A percentile compares a stretch with the other conserved stretches of the same genome.
These are phyloP conservation scores for Pseudocercospora macadamiae DNA, from an alignment of 2,329 filamentous ascomycete species.

Conservation along the genomic window DNA sequence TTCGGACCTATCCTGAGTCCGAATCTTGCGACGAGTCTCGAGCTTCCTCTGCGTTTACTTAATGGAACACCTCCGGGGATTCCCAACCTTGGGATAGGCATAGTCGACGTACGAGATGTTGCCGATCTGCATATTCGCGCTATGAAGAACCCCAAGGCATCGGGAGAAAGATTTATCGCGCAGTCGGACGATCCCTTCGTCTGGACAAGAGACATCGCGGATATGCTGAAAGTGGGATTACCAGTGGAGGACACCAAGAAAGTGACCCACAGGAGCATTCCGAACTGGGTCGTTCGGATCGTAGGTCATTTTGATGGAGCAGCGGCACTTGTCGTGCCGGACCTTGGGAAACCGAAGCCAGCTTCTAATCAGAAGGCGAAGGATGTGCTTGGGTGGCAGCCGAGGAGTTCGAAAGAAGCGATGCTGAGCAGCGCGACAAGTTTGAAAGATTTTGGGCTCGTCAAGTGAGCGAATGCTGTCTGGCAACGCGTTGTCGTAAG, in stretches of 20 bases:
- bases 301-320: slow-evolving; percentile 24
- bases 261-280: slow-evolving; percentile 24
- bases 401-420: slow-evolving; percentile 29
- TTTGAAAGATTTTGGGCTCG: slow-evolving; percentile 26
- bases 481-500: not conserved
- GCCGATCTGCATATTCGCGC: slow-evolving; percentile 37
- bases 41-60: slow-evolving; percentile 33
- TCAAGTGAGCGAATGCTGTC: slow-evolving; percentile 12
- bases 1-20: slow-evolving; percentile 37
- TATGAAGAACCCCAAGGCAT: slow-evolving; percentile 33
- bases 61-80: slow-evolving; percentile 36
- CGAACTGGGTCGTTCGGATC: slow-evolving; percentile 29
- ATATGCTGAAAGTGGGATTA: slow-evolving; percentile 29
- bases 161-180: slow-evolving; percentile 33
- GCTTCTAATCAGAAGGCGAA: slow-evolving; percentile 34
- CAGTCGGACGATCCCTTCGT: slow-evolving; percentile 19
- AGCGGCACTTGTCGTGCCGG: slow-evolving; percentile 26
- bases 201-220: slow-evolving; percentile 30
- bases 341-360: slow-evolving; percentile 29
- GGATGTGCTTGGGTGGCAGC: slow-evolving; percentile 30
- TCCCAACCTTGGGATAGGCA: slow-evolving; percentile 31
- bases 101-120: slow-evolving; percentile 41
- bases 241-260: slow-evolving; percentile 22
- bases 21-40: slow-evolving; percentile 31
- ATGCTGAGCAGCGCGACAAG: slow-evolving; percentile 28